Evolutionary conservation across 176 grass and related monocot species (phyloP), one percentile per base, ranked within the genome.

Genomic region (Juncus inflexus): DNA sequence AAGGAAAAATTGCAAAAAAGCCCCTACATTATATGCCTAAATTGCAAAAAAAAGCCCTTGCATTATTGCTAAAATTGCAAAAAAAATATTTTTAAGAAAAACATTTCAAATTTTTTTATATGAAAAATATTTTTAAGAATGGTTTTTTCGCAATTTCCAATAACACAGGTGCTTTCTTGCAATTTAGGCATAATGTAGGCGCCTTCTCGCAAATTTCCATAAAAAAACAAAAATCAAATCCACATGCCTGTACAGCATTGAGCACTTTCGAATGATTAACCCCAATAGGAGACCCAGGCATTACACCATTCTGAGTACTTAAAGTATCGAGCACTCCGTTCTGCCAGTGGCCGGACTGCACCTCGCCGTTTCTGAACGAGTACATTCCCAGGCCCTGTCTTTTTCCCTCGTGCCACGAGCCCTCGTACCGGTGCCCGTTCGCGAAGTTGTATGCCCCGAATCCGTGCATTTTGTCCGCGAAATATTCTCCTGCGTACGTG

Each of bases 261-360:
- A 97, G 85, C 15, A 97, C 85, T 86, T 81, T 91, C 41, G 87
- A 86, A 83, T 91, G 81, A 70, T 91, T 91, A 41, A 88, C 84
- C 55, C 84, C 82, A 77, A 91, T 67, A 74, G 87, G 79, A 4
- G 91, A 96, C 49, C 78, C 77, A 73, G 85, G 87, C 43, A 47
- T 28, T 41, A 79, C 35, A 69, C 69, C 71, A 53, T 69, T 91
- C 69, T 91, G 92, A 40, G 92, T 97, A 77, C 92, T 91, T 58
- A 89, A 72, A 12, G 87, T 91, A 67, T 84, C 75, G 12, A 97
- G 84, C 40, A 80, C 55, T 58, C 88, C 95, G 40, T 80, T 99
- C 79, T 99, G 95, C 95, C 95, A 99, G 67, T 99, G 95, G 62
- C 95, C 95, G 61, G 95, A 84, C 75, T 99, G 95, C 2, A 85